Evolutionary conservation across 1,284 basidiomycete species (phyloP), one percentile per base, ranked within the genome.

Genomic region (Pyrrhoderma noxium): DNA sequence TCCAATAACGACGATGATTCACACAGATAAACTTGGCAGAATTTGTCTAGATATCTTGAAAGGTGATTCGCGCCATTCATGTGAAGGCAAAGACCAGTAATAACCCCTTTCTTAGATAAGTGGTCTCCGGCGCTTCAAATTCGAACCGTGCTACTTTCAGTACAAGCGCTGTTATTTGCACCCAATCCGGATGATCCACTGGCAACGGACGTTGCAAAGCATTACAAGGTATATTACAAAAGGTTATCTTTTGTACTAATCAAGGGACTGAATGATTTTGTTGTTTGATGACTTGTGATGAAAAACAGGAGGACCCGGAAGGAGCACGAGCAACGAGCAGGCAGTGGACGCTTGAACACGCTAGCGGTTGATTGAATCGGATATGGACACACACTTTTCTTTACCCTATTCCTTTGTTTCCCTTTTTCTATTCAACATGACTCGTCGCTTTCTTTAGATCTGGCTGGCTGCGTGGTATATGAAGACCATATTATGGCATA

Each of bases 111-210:
- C n/a, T 22, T 56, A 93, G 95, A 99, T 72, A 98, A 97, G 75
- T 99, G 95, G 95, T 97, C 93, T 3, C 95, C 95, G 8, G 95
- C 95, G 0, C 77, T 99, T 19, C 96, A 98, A 68, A 98, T 99
- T 69, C 87, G 95, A 58, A 99, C 95, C 0, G 95, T 99, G 51
- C 75, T 99, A 35, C 80, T 99, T 47, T 98, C 95, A 23, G 80
- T 99, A 62, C 96, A 99, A 69, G 96, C 95, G 8, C 76, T 99
- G 19, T 77, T 99, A 27, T 93, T 89, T 58, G 88, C 95, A 3
- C 95, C 95, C 3, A 99, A 99, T 71, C 95, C 95, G 3, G 95
- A 99, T 63, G 95, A 99, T 66, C 95, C 95, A n/a, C 82, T 99
- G 16, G 95, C 95, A n/a, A 86, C 88, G n/a, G 87, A 90, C 57